These are phyloP conservation scores for Durusdinium trenchii DNA, from an alignment of 73 alveolate genomes.

Conservation along the genomic window DNA sequence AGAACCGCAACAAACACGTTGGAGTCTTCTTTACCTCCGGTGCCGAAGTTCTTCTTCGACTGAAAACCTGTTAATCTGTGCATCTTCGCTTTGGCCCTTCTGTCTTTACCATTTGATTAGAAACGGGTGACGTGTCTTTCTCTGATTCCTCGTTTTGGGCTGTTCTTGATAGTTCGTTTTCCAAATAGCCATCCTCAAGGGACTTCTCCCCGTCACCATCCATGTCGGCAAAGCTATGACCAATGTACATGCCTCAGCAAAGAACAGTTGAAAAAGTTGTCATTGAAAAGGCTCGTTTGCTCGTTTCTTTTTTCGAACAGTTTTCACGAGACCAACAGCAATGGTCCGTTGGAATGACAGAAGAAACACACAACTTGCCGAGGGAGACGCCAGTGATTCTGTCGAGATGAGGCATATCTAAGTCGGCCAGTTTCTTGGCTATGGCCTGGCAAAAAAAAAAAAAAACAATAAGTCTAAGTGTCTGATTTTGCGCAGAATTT, in stretches of 20 bases:
- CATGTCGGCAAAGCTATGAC: constrained; percentile 67
- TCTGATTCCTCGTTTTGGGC: too few species aligned
- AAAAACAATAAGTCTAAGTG: too few species aligned
- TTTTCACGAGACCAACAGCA: too few species aligned
- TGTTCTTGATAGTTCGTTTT: neutral
- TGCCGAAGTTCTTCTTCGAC: too few species aligned
- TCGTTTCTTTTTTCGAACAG: too few species aligned
- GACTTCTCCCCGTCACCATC: constrained; percentile 80
- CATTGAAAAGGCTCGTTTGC: neutral
- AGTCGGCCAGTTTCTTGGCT: constrained; percentile 68
- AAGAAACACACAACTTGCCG: neutral
- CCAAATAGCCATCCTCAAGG: neutral
- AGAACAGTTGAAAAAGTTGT: neutral
- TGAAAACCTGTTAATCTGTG: too few species aligned
- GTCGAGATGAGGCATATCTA: constrained; percentile 76
- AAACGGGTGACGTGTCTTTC: too few species aligned
- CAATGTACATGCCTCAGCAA: constrained; percentile 56
- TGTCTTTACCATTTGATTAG: too few species aligned
- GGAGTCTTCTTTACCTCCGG: too few species aligned
- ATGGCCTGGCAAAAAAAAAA: constrained; percentile 22
- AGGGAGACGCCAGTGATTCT: constrained; percentile 17
- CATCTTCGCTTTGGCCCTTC: too few species aligned
- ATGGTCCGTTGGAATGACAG: neutral
- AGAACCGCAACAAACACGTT: too few species aligned
- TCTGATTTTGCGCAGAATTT: too few species aligned